These are phyloP conservation scores for Saturnispora hagleri DNA, from an alignment of 805 yeast species.

Conservation along the genomic window DNA sequence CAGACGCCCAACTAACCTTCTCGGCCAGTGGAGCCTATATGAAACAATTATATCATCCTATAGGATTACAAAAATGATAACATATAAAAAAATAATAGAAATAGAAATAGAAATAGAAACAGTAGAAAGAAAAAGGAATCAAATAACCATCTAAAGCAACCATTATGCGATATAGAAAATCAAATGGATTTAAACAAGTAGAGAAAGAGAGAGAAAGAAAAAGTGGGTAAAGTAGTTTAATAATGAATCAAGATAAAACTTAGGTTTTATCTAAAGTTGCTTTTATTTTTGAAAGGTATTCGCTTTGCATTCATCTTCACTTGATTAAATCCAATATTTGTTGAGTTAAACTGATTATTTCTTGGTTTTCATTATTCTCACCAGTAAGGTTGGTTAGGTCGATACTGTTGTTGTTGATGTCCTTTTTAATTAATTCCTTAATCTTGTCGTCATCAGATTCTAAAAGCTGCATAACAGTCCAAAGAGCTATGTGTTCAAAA, in stretches of 20 bases:
- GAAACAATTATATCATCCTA: neutral
- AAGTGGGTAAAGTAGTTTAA: neutral
- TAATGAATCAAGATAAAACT: neutral
- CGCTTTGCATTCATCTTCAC: conserved; percentile 6
- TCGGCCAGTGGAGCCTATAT: neutral
- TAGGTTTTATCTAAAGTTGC: neutral
- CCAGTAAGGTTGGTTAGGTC: conserved; percentile 27
- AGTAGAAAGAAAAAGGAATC: neutral
- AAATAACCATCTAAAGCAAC: neutral
- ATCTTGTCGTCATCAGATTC: conserved; percentile 73
- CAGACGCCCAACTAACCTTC: neutral
- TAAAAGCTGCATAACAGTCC: conserved; percentile 90
- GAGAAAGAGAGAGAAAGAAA: neutral
- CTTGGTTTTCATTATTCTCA: conserved; percentile 30
- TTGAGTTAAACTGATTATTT: conserved; percentile 29
- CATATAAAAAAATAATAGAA: neutral
- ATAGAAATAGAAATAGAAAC: neutral
- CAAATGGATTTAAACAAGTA: neutral
- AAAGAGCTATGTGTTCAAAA: conserved; percentile 93
- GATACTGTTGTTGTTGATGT: conserved; percentile 26
- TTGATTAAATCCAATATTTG: conserved; percentile 30
- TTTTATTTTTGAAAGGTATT: neutral
- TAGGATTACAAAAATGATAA: neutral
- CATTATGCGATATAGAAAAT: neutral
- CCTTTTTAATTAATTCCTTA: conserved; percentile 28